Conservation (phyloP, 768 basidiomycete species). For the Podaxis sp. region DNA sequence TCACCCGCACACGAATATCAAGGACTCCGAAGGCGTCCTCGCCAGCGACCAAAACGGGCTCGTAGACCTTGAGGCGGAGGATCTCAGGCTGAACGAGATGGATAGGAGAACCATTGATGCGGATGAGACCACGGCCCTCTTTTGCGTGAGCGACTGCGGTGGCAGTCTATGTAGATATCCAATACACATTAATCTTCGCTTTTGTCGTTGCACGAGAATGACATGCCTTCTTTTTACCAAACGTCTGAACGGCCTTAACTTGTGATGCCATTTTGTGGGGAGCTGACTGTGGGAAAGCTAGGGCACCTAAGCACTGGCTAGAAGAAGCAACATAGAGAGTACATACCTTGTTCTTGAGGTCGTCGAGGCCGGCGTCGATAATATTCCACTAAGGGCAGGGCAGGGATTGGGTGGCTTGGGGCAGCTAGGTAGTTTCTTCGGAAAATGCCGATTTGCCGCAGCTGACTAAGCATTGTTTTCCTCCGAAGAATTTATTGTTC, state of each 20-base stretch:
- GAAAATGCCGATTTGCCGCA: constrained; percentile 20
- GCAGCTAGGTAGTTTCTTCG: constrained; percentile 35
- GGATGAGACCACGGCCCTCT: constrained; percentile 94
- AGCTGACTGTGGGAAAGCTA: constrained; percentile 23
- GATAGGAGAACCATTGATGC: constrained; percentile 96
- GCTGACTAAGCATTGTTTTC: constrained; percentile 29
- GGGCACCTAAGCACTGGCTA: constrained; percentile 13
- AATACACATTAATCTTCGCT: not conserved
- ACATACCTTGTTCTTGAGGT: constrained; percentile 41
- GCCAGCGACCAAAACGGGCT: constrained; percentile 91
- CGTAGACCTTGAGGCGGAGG: constrained; percentile 97
- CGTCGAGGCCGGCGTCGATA: constrained; percentile 38
- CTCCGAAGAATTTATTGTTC: constrained; percentile 19
- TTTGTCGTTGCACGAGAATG: not conserved
- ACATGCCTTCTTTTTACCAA: constrained; percentile 99
- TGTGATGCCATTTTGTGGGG: constrained; percentile 62
- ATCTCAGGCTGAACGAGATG: constrained; percentile 93
- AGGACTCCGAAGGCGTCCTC: constrained; percentile 82
- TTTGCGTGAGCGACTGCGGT: constrained; percentile 97
- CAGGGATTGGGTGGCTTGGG: constrained; percentile 33
- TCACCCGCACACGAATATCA: constrained; percentile 97
- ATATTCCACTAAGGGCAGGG: constrained; percentile 21
- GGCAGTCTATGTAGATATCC: constrained; percentile 63
- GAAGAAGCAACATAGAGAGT: constrained; percentile 10
- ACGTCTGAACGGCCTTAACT: constrained; percentile 93